A percentile compares a stretch with the other conserved stretches of the same genome.
phyloP scores from a whole-genome alignment of 2,329 filamentous ascomycete genomes.

The Ampelomyces quisqualis region DNA sequence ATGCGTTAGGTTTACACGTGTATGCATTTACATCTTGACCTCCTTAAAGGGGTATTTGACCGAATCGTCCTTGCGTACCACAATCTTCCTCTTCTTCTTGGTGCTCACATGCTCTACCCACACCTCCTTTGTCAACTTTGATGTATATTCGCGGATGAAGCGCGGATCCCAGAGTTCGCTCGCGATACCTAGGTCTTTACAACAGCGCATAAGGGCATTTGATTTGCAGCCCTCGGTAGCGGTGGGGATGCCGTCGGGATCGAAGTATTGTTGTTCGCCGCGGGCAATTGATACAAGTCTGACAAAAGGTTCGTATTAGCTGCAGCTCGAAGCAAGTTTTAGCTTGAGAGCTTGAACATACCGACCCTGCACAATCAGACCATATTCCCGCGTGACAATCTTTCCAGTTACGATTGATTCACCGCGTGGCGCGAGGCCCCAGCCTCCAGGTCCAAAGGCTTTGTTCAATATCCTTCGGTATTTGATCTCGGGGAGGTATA shows the following conservation, averaged over 20 bases:
- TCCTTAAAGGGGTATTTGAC: conserved; percentile 65
- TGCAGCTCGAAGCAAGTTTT: not conserved
- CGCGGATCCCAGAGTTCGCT: conserved; percentile 95
- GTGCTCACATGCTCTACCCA: conserved; percentile 86
- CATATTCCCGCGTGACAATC: conserved; percentile 85
- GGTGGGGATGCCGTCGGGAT: conserved; percentile 83
- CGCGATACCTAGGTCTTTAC: conserved; percentile 93
- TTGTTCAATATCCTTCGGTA: conserved; percentile 87
- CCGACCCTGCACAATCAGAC: conserved; percentile 83
- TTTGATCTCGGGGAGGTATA: conserved; percentile 98
- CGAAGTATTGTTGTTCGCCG: conserved; percentile 93
- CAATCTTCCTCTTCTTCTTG: conserved; percentile 89
- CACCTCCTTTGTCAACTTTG: conserved; percentile 70
- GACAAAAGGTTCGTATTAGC: not conserved
- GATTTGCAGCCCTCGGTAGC: conserved; percentile 97
- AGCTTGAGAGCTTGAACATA: conserved; percentile 48
- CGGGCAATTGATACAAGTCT: conserved; percentile 91
- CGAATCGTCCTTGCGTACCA: conserved; percentile 79
- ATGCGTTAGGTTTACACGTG: not conserved
- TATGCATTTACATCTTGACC: conserved; percentile 27
- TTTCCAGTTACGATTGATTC: conserved; percentile 83
- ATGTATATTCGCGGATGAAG: conserved; percentile 82
- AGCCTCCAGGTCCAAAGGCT: conserved; percentile 92
- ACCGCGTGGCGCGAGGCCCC: conserved; percentile 87
- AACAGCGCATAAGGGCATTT: conserved; percentile 96